Base-by-base conservation (phyloP, 331 rosid species). In the Pyrus hybrid region DNA sequence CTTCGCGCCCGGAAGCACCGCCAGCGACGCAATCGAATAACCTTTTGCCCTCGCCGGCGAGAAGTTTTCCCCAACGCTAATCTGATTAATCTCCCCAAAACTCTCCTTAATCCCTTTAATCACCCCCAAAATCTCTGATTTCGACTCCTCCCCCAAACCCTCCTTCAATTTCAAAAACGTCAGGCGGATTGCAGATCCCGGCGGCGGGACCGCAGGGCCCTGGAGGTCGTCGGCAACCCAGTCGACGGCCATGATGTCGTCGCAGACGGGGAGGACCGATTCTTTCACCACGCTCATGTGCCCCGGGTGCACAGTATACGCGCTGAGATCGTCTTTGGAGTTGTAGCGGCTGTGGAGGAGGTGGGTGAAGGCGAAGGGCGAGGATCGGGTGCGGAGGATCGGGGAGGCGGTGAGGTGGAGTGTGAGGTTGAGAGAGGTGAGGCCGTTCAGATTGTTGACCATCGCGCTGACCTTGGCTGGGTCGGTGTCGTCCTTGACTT, bases 11-110 rank as follows among this genome's bases (percentile, higher is more conserved):
- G 87, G 81, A 35, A 87, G 86, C 35, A 94, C 84, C n/a, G 91
- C 96, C 2, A 90, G 74, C 1, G 97, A 92, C 4, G 97, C 99
- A 26, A 94, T 81, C 25, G 97, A 87, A 53, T 71, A 94, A n/a
- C 97, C 99, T 67, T 94, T 94, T 5, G 97, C 97, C 41, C 99
- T 92, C 2, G 77, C 93, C 29, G 97, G 97, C 2, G 99, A 94
- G 84, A 89, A 90, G 79, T 94, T 94, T 70, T 92, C 96, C 1
- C 97, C 97, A 10, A 4, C 70, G 13, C 82, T 86, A 20, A 90
- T 68, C 82, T 94, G 89, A 22, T 20, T 67, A 67, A 92, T 86
- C 63, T 76, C 83, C 3, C 81, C 76, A 29, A 92, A 88, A 21
- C 56, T 85, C 11, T 81, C 82, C 22, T 83, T 88, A 26, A 94